Base-by-base conservation (phyloP, 495 filamentous ascomycete genomes). In the Neurospora tetraspora region DNA sequence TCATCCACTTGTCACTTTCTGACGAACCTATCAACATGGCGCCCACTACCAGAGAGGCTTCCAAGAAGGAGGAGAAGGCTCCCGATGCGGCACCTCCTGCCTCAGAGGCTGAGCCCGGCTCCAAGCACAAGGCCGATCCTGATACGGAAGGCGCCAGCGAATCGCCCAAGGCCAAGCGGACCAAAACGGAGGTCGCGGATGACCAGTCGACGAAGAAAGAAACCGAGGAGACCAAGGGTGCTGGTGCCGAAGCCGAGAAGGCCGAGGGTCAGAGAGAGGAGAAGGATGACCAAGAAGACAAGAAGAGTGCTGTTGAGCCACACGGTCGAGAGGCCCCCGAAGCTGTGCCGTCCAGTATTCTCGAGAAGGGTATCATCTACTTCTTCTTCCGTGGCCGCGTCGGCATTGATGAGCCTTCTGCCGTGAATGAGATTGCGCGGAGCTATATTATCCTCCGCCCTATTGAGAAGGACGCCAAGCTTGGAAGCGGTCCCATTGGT, bases 291-390 rank as follows among this genome's bases (percentile, higher is more conserved):
- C 27, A 39, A 38, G n/a, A 59, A 72, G n/a, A 42, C 43, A 36
- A 39, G 59, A 72, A 31, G 37, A 74, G 53, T 8, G 77, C 79
- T 7, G 77, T 77, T 2, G 72, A 81, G 38, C 71, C 77, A 2
- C 61, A 74, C 18, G 74, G 72, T 68, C 72, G 73, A 12, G 53
- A 75, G 4, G 65, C 43, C 14, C 39, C 36, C 2, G 72, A 80
- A 31, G 11, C 73, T 9, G 83, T 90, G 7, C 88, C 94, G 0
- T 90, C 91, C n/a, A 93, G 83, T 71, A 89, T 96, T 37, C 84
- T 97, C 12, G 95, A 98, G 77, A 97, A 97, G 76, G 95, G 94
- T 4, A 87, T 97, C 74, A 92, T 98, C 74, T 97, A 97, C 84
- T 97, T 97, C 87, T 97, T 97, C 84, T 91, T 90, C 78, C 90